Conservation (phyloP, 768 basidiomycete species). For the Pisolithus microcarpus region DNA sequence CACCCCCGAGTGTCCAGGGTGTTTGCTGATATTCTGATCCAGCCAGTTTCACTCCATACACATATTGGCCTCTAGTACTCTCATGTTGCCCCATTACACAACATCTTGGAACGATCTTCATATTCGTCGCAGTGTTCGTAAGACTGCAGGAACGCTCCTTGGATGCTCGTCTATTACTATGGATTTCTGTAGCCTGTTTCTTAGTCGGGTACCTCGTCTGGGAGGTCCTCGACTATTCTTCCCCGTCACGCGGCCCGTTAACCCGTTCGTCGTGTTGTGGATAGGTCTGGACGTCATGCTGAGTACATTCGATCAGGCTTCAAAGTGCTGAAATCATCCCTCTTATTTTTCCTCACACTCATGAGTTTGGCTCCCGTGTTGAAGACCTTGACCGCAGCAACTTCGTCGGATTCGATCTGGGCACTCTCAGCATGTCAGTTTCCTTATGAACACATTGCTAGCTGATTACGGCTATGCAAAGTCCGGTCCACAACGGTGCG, state of each 20-base stretch:
- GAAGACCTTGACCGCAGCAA: slow-evolving; percentile 87
- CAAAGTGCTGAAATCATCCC: slow-evolving; percentile 69
- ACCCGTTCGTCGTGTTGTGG: slow-evolving; percentile 18
- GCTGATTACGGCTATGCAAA: slow-evolving; percentile 68
- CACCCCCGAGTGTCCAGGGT: slow-evolving; percentile 3
- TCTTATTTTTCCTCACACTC: slow-evolving; percentile 83
- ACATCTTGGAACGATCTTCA: slow-evolving; percentile 72
- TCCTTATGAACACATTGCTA: slow-evolving; percentile 73
- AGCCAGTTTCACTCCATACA: slow-evolving; percentile 80
- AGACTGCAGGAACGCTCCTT: slow-evolving; percentile 55
- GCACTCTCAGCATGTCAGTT: slow-evolving; percentile 82
- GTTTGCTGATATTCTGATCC: slow-evolving; percentile 8
- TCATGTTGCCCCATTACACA: slow-evolving; percentile 75
- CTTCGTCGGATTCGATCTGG: slow-evolving; percentile 96
- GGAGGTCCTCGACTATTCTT: slow-evolving; percentile 44
- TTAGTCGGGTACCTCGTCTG: slow-evolving; percentile 54
- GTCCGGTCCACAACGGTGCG: slow-evolving; percentile 45
- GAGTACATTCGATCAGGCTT: slow-evolving; percentile 40
- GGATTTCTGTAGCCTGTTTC: slow-evolving; percentile 54
- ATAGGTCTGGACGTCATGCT: slow-evolving; percentile 2
- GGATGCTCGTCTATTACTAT: slow-evolving; percentile 65
- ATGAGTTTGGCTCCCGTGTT: slow-evolving; percentile 89
- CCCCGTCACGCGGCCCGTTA: slow-evolving; percentile 19
- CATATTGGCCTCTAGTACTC: slow-evolving; percentile 65
- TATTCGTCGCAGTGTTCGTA: slow-evolving; percentile 78